These are phyloP conservation scores for Citrus hindsii DNA, from an alignment of 345 rosid genomes.

Conservation along the genomic window DNA sequence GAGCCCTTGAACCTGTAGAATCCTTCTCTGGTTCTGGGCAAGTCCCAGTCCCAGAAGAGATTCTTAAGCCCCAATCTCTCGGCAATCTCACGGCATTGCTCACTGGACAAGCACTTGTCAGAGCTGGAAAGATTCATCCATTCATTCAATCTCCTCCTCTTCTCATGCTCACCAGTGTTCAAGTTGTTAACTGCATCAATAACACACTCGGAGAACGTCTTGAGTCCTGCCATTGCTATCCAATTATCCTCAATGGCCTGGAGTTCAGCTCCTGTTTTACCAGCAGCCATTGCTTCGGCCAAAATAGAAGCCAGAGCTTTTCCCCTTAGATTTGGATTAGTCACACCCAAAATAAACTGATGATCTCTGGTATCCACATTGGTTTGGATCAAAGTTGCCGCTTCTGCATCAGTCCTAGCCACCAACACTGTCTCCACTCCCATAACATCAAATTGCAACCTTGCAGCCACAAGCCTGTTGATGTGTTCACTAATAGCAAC, in stretches of 20 bases:
- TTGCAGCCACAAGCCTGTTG: conserved; percentile 86
- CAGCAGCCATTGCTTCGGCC: conserved; percentile 71
- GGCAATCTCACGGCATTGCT: conserved; percentile 69
- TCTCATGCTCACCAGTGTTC: conserved; percentile 60
- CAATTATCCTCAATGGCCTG: conserved; percentile 85
- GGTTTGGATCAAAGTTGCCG: conserved; percentile 76
- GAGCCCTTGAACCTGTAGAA: conserved; percentile 92
- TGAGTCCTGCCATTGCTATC: conserved; percentile 67
- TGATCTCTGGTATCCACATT: conserved; percentile 87
- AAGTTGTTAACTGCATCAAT: conserved; percentile 52
- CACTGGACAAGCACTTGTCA: conserved; percentile 67
- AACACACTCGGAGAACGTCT: conserved; percentile 74
- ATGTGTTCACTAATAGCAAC: conserved; percentile 91
- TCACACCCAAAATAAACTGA: conserved; percentile 85
- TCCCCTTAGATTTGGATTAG: conserved; percentile 71
- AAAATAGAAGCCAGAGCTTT: conserved; percentile 59
- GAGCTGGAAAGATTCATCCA: conserved; percentile 69
- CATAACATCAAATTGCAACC: conserved; percentile 95
- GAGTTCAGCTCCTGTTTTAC: conserved; percentile 72
- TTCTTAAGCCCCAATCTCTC: conserved; percentile 61
- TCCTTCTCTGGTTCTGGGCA: conserved; percentile 94
- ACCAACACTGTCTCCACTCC: conserved; percentile 89
- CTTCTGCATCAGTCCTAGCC: conserved; percentile 92
- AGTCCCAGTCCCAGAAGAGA: conserved; percentile 98
- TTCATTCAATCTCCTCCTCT: conserved; percentile 51